phyloP scores from a whole-genome alignment of 768 basidiomycete genomes.

The Mycena indigotica region DNA sequence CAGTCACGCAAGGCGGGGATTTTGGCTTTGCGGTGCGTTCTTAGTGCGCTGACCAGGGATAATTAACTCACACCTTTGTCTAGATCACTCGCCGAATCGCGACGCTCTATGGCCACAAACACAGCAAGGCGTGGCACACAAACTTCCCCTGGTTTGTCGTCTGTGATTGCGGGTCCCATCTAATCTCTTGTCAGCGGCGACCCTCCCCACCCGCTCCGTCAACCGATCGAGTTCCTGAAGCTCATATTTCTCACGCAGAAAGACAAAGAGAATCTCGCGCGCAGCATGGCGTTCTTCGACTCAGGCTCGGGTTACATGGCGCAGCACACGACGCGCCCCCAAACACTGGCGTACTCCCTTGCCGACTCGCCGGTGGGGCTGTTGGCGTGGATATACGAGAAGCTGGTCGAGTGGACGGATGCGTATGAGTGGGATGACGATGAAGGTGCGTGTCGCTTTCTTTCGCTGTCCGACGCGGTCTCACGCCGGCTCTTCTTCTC shows the following conservation, averaged over 20 bases:
- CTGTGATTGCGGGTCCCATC: background rate
- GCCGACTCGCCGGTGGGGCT: constrained; percentile 60
- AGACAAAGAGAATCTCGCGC: constrained; percentile 34
- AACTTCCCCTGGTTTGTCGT: background rate
- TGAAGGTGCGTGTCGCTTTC: constrained; percentile 37
- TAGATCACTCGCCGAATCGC: constrained; percentile 35
- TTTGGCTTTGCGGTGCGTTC: constrained; percentile 35
- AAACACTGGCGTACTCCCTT: constrained; percentile 56
- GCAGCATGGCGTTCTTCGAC: constrained; percentile 32
- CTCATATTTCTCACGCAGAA: background rate
- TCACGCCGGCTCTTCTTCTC: background rate
- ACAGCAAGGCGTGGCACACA: constrained; percentile 36
- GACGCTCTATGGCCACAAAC: constrained; percentile 34
- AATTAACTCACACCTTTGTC: background rate
- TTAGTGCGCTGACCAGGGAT: background rate
- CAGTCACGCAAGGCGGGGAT: constrained; percentile 52
- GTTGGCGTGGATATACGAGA: constrained; percentile 58
- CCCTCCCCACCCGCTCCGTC: background rate
- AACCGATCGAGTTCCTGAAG: constrained; percentile 1
- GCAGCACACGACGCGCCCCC: constrained; percentile 50
- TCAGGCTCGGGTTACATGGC: constrained; percentile 37
- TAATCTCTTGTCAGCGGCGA: background rate
- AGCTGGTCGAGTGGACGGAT: constrained; percentile 52
- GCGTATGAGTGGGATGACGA: constrained; percentile 60
- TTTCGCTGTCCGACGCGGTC: background rate